phyloP scores from a whole-genome alignment of 176 grass and related monocot species.

The Eleusine indica region DNA sequence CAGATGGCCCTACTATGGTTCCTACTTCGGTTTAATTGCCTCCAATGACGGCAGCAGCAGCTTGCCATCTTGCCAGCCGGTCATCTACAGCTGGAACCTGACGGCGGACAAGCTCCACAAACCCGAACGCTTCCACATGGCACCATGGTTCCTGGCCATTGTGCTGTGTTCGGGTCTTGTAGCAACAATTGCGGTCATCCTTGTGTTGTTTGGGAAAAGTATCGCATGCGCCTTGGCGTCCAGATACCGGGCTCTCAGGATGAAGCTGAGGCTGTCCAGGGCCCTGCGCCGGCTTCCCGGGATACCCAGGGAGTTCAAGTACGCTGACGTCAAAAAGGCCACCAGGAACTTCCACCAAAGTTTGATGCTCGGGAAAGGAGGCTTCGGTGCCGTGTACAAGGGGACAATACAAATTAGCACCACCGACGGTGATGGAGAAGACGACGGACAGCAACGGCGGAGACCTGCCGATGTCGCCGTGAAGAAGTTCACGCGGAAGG shows the following conservation, averaged over 20 bases:
- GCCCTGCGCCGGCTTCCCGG: conserved; percentile 17
- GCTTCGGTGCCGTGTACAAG: conserved; percentile 14
- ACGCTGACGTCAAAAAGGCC: conserved; percentile 17
- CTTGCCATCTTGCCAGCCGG: background rate
- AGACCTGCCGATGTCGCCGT: background rate
- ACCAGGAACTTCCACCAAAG: conserved; percentile 7
- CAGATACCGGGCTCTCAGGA: background rate
- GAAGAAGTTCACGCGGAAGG: conserved; percentile 7
- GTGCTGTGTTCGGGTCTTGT: background rate
- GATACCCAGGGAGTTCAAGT: background rate
- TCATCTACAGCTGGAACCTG: conserved; percentile 12
- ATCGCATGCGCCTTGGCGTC: background rate
- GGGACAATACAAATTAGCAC: background rate
- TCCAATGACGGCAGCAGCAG: background rate
- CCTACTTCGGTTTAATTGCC: background rate
- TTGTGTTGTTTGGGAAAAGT: too few relatives aligned
- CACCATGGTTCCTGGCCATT: too few relatives aligned
- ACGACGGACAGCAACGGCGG: background rate
- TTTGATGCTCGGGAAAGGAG: conserved; percentile 6
- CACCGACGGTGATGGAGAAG: background rate
- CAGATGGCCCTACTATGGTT: background rate
- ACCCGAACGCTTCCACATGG: background rate
- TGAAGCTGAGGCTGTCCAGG: background rate
- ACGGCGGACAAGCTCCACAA: background rate
- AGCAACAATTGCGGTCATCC: background rate